These are phyloP conservation scores for Wickerhamiella allomyrinae DNA, from an alignment of 805 yeast species.

Conservation along the genomic window DNA sequence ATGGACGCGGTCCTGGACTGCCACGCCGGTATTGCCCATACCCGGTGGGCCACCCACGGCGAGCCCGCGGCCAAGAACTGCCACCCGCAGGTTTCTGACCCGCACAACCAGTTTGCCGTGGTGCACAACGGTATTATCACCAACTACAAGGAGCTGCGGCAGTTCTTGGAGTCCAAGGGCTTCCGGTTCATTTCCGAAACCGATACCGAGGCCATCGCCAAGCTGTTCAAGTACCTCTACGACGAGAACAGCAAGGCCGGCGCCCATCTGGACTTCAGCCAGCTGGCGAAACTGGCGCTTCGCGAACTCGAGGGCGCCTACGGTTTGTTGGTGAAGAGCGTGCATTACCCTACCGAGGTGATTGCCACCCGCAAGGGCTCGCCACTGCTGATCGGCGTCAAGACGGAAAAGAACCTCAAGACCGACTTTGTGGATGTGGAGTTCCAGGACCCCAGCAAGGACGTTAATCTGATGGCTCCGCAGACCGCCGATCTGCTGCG, in stretches of 20 bases:
- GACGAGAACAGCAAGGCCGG: constrained; percentile 62
- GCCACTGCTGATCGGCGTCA: constrained; percentile 88
- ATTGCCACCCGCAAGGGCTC: constrained; percentile 98
- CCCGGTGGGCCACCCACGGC: constrained; percentile 99
- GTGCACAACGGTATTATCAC: constrained; percentile 99
- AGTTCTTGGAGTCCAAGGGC: constrained; percentile 68
- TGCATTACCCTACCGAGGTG: constrained; percentile 88
- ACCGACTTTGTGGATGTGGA: constrained; percentile 98
- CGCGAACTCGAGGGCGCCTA: constrained; percentile 94
- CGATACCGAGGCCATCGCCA: constrained; percentile 96
- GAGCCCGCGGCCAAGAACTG: constrained; percentile 75
- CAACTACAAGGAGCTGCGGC: constrained; percentile 81
- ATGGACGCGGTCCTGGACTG: constrained; percentile 47
- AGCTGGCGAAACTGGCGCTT: constrained; percentile 81
- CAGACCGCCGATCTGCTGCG: constrained; percentile 33
- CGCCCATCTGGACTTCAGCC: constrained; percentile 58
- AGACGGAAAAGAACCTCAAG: constrained; percentile 85
- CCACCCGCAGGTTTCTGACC: constrained; percentile 92
- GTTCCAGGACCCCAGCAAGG: constrained; percentile 49
- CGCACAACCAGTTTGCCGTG: constrained; percentile 66
- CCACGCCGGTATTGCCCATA: constrained; percentile 96
- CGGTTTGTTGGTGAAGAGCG: constrained; percentile 83
- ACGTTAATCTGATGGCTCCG: constrained; percentile 9
- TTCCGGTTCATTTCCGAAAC: constrained; percentile 79
- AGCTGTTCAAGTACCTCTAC: constrained; percentile 79